Evolutionary conservation across 1,284 basidiomycete species (phyloP), one percentile per base, ranked within the genome.

Genomic region (Moesziomyces globuligerus): DNA sequence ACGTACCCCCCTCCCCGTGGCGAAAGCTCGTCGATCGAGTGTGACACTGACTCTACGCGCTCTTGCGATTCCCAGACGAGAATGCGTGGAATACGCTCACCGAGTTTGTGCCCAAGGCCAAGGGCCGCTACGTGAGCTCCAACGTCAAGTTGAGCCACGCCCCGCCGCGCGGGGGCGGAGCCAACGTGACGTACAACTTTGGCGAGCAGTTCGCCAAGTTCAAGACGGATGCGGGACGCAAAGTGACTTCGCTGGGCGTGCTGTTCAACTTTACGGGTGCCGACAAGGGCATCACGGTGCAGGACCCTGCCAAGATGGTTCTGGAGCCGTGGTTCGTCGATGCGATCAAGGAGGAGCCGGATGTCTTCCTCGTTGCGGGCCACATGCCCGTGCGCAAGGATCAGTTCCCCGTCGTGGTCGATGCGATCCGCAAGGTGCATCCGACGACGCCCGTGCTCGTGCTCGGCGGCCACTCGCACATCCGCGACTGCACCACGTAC

Each of bases 71-170:
- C n/a, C n/a, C n/a, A n/a, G n/a, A 92, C 79, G 86, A 85, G 2
- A 87, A 90, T 76, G 87, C 91, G 0, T 86, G 88, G 47, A 90
- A 92, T 82, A 90, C 92, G 87, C 89, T 91, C 83, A 85, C 87
- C 56, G 89, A 91, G 80, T 91, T 91, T 75, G 89, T 85, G 3
- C 91, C 91, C 3, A 24, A 46, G 47, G 47, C 61, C 23, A 21
- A 59, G 17, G 74, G 72, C 18, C 73, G 75, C 17, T 77, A 72
- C 55, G 44, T 78, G 29, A 58, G 69, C 24, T 72, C 59, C 48
- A 74, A 75, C 51, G 71, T 76, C 45, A 70, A 71, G 43, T 74
- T 79, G 52, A 64, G 72, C 42, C 49, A 78, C 15, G 53, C 61
- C 21, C 40, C 24, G 1, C 52, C 61, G 2, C 48, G 72, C 26